Evolutionary conservation across 768 basidiomycete genomes (phyloP), one percentile per base, ranked within the genome.

Genomic region (Naganishia antarctica): DNA sequence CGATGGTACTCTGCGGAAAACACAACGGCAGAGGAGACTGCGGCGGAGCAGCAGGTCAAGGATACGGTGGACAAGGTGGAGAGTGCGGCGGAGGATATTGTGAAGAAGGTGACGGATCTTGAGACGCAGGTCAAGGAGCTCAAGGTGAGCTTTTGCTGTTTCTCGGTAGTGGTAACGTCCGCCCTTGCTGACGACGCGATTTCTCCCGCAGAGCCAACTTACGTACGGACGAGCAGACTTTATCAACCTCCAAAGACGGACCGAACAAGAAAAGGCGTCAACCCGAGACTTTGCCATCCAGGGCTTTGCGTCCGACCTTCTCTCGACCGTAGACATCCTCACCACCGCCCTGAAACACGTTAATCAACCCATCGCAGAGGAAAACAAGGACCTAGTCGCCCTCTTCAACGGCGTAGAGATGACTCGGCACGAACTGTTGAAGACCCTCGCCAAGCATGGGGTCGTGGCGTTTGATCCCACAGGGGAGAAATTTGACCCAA

Each of bases 161-260:
- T 7, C 45, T 46, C 47, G 5, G 47, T 25, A 9, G 8, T 12
- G 13, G 18, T 15, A 9, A 5, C n/a, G 18, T 5, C 8, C n/a
- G n/a, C n/a, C 43, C 6, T 7, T 15, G 43, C 18, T 44, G 18
- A 44, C 43, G 11, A n/a, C 43, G n/a, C n/a, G n/a, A n/a, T n/a
- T n/a, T 44, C 57, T 5, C 70, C 60, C 15, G 32, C 76, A 96
- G 94, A 83, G 86, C 75, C 89, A 91, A 67, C 82, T 96, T 70
- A 86, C 89, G 50, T 96, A 97, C 76, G 82, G 90, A 63, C 88
- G 91, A 75, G 96, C 96, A 71, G 96, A 99, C 80, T 92, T 91
- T 79, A 80, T 94, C 50, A 99, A 98, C 78, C 82, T 96, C 47
- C 91, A 93, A 75, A 88, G 92, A 62, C 91, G 92, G 71, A 84